Percentiles rank a stretch among this genome's conserved stretches.
phyloP scores from a whole-genome alignment of 2,329 filamentous ascomycete genomes.

The Grosmannia clavigera region DNA sequence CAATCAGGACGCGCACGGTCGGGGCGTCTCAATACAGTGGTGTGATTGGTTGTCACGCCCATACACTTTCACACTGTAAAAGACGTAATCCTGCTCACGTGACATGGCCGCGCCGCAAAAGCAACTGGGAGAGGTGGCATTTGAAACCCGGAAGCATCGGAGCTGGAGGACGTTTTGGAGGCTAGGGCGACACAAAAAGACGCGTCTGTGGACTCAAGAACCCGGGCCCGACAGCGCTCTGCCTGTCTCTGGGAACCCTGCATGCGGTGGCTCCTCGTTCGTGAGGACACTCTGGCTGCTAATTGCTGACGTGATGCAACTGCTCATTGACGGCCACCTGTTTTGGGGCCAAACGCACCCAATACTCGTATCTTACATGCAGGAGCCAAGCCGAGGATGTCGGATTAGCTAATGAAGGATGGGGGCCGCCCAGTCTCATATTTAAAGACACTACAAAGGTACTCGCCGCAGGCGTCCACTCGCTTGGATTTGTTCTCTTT shows the following conservation, averaged over 20 bases:
- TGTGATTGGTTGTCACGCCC: conserved; percentile 1
- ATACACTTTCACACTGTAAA: background rate
- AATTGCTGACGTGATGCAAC: background rate
- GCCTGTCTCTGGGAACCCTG: background rate
- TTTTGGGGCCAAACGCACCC: background rate
- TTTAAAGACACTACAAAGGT: background rate
- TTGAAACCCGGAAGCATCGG: background rate
- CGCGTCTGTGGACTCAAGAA: background rate
- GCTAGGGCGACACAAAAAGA: background rate
- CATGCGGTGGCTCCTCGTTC: background rate
- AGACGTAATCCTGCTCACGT: background rate
- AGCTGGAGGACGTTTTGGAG: background rate
- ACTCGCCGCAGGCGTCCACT: background rate
- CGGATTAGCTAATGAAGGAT: background rate
- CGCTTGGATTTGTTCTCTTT: background rate
- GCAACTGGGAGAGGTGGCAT: background rate
- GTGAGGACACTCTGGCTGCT: background rate
- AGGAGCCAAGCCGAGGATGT: background rate
- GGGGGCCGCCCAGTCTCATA: background rate
- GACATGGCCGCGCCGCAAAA: background rate
- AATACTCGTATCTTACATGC: background rate
- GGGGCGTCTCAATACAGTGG: background rate
- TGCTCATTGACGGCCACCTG: background rate
- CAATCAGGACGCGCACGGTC: background rate
- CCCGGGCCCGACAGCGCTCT: background rate